Evolutionary conservation across 2,329 filamentous ascomycete species (phyloP), one percentile per base, ranked within the genome.

Genomic region (Simplicillium sp.): DNA sequence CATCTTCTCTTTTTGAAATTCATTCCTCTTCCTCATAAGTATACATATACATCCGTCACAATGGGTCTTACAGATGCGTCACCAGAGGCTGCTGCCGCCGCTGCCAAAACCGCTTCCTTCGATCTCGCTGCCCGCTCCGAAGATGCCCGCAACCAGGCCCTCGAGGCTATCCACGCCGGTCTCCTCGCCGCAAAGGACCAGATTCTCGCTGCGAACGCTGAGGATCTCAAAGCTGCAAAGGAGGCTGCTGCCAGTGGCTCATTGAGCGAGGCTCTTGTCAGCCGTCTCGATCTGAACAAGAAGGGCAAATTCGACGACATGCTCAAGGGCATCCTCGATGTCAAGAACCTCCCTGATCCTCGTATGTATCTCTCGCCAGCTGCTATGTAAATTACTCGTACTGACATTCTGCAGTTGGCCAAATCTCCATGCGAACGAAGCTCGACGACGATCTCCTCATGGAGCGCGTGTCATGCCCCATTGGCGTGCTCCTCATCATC

Each of bases 221-320:
- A 74, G 46, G 92, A 98, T 60, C 73, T 98, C 40, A 78, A 81
- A 40, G 67, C 75, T 36, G 92, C 92, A 3, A 76, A 73, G 33
- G 71, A 76, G 52, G 85, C 87, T 37, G 87, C 85, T 15, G 75
- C 80, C 13, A 76, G 80, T 53, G 90, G 90, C 33, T 70, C 79
- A 37, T 67, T 97, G 38, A 90, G 81, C 59, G 75, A 83, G 54
- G 92, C 87, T 55, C 73, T 97, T 17, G 77, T 96, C 28, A 92
- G 94, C 54, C 77, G 92, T 42, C 73, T 98, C 46, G 90, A 98
- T 61, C 70, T 98, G 37, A 80, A 79, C 37, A 84, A 85, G 60
- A 77, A 80, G 56, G 90, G 90, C 44, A 97, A 97, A 67, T 98
- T 84, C 71, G 89, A 96, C 56, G 92, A 97, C 57, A 97, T 98